Base-by-base conservation (phyloP, 106 monocot genomes). In the Vanilla planifolia region DNA sequence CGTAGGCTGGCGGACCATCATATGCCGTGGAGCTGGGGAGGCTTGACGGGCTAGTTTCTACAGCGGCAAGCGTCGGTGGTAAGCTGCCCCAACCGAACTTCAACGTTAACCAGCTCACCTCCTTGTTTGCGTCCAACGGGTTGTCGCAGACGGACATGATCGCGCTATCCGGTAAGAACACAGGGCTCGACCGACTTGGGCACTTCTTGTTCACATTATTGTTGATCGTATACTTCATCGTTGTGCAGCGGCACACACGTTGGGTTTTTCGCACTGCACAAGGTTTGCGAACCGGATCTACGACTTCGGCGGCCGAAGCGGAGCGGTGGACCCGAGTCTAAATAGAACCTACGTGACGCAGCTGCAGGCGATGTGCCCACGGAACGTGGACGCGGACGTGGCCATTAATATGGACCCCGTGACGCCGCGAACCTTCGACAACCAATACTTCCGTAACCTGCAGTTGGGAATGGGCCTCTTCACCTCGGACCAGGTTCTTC, bases 11-110 rank as follows among this genome's bases (percentile, higher is more conserved):
- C 13, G 92, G 92, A 10, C 92, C 92, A 29, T 78, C 75, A 26
- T 92, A 75, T 20, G 70, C 75, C 0, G 92, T 92, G 43, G 92
- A 87, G 72, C 61, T 92, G 15, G 92, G 92, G 33, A 55, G 92
- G 28, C 26, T 80, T 19, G 87, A 92, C 27, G 83, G 84, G n/a
- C 67, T 92, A 37, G 70, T 65, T 41, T 92, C 88, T 52, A 84
- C 84, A 9, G 75, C 84, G 14, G 62, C 72, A 7, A 87, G 87
- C 26, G 92, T 92, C 0, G 60, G 60, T 63, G 84, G 87, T 63
- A 84, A 64, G 70, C 68, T 92, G 34, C 87, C 92, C 7, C 68
- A 65, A 51, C 87, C 92, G n/a, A 57, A 20, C 7, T 78, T 78
- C 64, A 65, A 71, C 25, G 67, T 92, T 16, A 51, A 81, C 52